Evolutionary conservation across 371 early-diverging fungal genomes (phyloP), one percentile per base, ranked within the genome.

Genomic region (Saksenaea vasiformis): DNA sequence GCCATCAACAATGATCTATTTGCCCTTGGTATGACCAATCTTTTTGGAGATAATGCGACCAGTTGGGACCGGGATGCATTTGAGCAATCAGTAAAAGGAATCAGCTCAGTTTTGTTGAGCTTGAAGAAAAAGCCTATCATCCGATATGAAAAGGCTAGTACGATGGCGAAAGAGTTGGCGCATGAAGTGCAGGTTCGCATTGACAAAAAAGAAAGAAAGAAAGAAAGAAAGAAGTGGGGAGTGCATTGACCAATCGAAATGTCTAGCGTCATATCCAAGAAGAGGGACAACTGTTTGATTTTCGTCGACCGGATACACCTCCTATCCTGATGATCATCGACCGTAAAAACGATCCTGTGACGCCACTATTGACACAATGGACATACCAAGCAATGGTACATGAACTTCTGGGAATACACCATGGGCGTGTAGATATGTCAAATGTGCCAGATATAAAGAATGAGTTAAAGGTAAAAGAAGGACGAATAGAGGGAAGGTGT

Each of bases 321-420:
- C 95, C 96, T 14, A 83, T 94, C 37, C 76, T 99, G 8, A 71
- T 99, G 26, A 85, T 99, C 26, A 72, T 99, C 36, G 99, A 99
- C 71, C 89, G 99, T 56, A 82, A 92, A 28, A 94, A 95, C 69
- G 99, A 99, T 73, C 95, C 99, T 0, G 90, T 99, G 3, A 99
- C 99, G 0, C 99, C 99, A 1, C 79, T 99, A 15, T 80, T 99
- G 24, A 88, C 90, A 14, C 98, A 97, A 67, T 99, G 99, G 99
- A 97, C 97, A 9, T 99, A 99, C 72, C 99, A 99, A 69, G 95
- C 99, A 3, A 96, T 99, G 96, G 94, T 99, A 3, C 95, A 98
- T 74, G 99, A 99, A 66, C 77, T 98, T 65, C 83, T 99, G 56
- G 96, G 97, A 0, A 97, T 99, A 66, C 84, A 86, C 61, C 95